Evolutionary conservation across 1,284 basidiomycete species (phyloP).

Genomic region (Trametes hirsuta): DNA sequence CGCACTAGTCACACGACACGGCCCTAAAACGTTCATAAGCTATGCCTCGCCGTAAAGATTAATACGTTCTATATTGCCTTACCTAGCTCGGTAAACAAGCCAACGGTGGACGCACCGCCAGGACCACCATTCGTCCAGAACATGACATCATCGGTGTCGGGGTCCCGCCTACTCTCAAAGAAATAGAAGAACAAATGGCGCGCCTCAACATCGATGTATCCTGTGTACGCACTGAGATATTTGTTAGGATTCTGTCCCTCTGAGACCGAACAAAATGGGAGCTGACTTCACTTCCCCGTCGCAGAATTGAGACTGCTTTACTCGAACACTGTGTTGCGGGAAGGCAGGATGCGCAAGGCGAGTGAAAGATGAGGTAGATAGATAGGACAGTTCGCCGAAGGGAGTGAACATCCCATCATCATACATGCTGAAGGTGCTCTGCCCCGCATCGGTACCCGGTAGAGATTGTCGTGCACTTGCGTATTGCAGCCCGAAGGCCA

Average conservation of each 20-base stretch:
- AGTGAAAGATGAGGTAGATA: conserved; percentile 47
- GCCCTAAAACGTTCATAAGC: conserved; percentile 32
- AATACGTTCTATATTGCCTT: conserved; percentile 36
- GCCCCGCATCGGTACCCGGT: not conserved
- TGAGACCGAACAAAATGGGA: too few relatives aligned
- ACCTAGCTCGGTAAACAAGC: conserved; percentile 72
- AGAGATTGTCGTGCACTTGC: not conserved
- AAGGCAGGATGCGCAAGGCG: conserved; percentile 54
- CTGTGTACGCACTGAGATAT: conserved; percentile 36
- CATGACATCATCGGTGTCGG: conserved; percentile 67
- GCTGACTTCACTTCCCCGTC: conserved; percentile 25
- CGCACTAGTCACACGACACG: conserved; percentile 37
- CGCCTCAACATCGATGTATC: conserved; percentile 71
- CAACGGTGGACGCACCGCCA: conserved; percentile 59
- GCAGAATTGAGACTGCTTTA: conserved; percentile 42
- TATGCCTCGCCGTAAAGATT: conserved; percentile 30
- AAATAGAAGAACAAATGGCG: conserved; percentile 81
- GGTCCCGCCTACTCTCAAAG: conserved; percentile 76
- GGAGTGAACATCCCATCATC: conserved; percentile 42
- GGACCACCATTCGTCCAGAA: conserved; percentile 68
- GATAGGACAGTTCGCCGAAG: conserved; percentile 41
- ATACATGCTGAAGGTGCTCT: conserved; percentile 6
- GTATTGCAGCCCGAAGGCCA: not conserved
- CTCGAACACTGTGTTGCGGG: conserved; percentile 52
- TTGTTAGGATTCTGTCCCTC: not conserved